Evolutionary conservation across 768 basidiomycete species (phyloP).

Genomic region (Nidularia pulvinata): DNA sequence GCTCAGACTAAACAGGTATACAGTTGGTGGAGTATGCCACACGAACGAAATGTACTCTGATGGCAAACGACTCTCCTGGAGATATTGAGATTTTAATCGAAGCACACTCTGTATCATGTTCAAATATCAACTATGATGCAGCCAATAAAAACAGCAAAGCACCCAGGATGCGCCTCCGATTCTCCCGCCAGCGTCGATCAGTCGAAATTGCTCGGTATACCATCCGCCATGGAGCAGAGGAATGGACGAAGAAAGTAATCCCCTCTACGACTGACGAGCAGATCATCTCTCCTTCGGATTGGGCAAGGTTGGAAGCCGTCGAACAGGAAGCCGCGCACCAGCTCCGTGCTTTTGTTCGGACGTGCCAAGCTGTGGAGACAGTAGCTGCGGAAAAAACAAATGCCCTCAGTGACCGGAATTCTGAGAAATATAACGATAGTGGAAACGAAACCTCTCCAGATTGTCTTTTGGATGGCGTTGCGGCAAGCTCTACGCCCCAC

Average conservation of each 20-base stretch:
- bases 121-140: neutral
- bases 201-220: conserved; percentile 33
- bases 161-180: conserved; percentile 32
- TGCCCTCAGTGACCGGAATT: neutral
- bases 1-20: neutral
- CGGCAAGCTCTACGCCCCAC: neutral
- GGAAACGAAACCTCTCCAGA: neutral
- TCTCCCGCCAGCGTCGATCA: conserved; percentile 26
- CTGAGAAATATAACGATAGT: no score
- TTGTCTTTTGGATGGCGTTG: neutral
- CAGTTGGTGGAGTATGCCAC: conserved; percentile 42
- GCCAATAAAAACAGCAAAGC: neutral
- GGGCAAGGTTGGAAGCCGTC: conserved; percentile 12
- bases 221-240: conserved; percentile 23
- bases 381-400: conserved; percentile 9
- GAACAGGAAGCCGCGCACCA: conserved; percentile 21
- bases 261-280: neutral
- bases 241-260: conserved; percentile 37
- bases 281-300: neutral
- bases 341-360: conserved; percentile 18
- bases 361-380: conserved; percentile 16
- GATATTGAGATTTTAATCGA: conserved; percentile 45
- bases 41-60: conserved; percentile 42
- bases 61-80: conserved; percentile 47
- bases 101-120: neutral